Evolutionary conservation across 352 stramenopile genomes (phyloP).

Genomic region (Peronospora belbahrii): DNA sequence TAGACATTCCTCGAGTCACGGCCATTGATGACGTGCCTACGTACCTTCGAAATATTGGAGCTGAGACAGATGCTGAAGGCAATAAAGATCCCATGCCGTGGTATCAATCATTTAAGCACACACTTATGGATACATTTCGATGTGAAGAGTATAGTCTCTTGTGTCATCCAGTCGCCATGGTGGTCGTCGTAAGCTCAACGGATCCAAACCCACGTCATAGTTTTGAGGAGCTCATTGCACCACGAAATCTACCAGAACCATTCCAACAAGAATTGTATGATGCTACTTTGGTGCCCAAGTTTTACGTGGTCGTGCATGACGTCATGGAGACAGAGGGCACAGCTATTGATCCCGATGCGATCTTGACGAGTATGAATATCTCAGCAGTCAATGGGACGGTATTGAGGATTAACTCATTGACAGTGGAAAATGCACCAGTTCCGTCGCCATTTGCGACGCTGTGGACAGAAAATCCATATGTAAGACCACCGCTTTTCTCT

Average conservation of each 20-base stretch:
- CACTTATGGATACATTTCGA: constrained; percentile 75
- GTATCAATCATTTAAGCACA: constrained; percentile 72
- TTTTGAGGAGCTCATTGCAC: constrained; percentile 55
- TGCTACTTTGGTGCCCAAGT: constrained; percentile 62
- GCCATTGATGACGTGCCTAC: constrained; percentile 55
- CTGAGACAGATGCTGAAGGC: constrained; percentile 26
- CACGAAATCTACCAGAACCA: constrained; percentile 39
- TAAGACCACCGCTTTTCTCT: constrained; percentile 44
- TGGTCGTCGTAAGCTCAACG: constrained; percentile 76
- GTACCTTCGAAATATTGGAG: constrained; percentile 57
- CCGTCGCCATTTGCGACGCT: constrained; percentile 24
- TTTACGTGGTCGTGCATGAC: constrained; percentile 88
- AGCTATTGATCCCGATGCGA: constrained; percentile 68
- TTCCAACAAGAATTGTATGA: constrained; percentile 81
- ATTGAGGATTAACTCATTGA: constrained; percentile 60
- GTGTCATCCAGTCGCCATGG: constrained; percentile 59
- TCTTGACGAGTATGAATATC: constrained; percentile 66
- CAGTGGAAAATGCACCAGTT: constrained; percentile 22
- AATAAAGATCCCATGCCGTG: constrained; percentile 54
- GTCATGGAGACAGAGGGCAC: constrained; percentile 65
- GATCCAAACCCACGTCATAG: constrained; percentile 69
- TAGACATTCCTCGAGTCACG: constrained; percentile 52
- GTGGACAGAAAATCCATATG: constrained; percentile 57
- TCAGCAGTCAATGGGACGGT: constrained; percentile 39
- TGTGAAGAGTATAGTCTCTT: constrained; percentile 78